Evolutionary conservation across 202 grass and related monocot species (phyloP).

Genomic region (Elaeis oleifera): DNA sequence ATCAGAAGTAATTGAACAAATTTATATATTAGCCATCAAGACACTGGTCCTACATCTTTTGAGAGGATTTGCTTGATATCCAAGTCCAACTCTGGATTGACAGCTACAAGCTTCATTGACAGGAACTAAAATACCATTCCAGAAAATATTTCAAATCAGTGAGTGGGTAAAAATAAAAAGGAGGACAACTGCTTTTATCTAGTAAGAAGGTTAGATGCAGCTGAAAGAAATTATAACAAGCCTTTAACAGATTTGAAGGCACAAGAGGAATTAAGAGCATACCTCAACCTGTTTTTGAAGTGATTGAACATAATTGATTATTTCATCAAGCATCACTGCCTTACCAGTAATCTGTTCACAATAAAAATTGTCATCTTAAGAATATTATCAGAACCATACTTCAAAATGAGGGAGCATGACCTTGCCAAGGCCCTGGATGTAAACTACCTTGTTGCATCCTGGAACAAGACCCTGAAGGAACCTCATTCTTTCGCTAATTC

Average conservation of each 20-base stretch:
- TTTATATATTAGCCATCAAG: neutral
- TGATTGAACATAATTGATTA: slow-evolving; percentile 98
- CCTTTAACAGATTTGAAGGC: no score
- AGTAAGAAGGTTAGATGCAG: no score
- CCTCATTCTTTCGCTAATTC: slow-evolving; percentile 93
- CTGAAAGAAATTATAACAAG: no score
- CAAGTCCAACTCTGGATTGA: slow-evolving; percentile 50
- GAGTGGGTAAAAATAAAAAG: no score
- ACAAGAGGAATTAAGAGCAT: neutral
- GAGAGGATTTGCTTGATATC: slow-evolving; percentile 77
- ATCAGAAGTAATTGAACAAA: neutral
- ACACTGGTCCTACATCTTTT: slow-evolving; percentile 44
- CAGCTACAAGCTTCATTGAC: slow-evolving; percentile 71
- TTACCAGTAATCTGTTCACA: slow-evolving; percentile 72
- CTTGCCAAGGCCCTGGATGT: no score
- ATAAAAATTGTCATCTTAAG: slow-evolving; percentile 8
- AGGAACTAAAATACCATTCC: slow-evolving; percentile 50
- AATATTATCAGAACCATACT: no score
- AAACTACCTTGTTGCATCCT: slow-evolving; percentile 73
- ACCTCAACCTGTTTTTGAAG: slow-evolving; percentile 90
- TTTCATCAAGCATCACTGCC: slow-evolving; percentile 99
- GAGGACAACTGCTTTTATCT: no score
- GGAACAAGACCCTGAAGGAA: slow-evolving; percentile 94
- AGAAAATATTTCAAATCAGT: neutral
- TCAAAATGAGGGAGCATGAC: neutral